phyloP scores from a whole-genome alignment of 768 basidiomycete genomes.

The Xerocomus potaroensis region DNA sequence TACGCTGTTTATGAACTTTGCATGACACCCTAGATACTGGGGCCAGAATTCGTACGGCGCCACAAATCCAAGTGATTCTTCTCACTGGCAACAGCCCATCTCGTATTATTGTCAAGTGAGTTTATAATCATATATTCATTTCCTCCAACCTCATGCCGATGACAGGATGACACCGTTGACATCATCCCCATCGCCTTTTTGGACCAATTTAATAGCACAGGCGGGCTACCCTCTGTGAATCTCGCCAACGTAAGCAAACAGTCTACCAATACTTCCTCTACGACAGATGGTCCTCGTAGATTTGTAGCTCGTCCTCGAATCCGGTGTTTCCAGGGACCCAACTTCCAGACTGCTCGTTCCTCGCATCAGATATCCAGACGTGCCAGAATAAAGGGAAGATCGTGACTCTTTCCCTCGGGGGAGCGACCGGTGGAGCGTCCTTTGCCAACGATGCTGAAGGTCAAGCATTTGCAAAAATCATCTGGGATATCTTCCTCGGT shows the following conservation, averaged over 20 bases:
- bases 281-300: conserved; percentile 33
- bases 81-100: conserved; percentile 31
- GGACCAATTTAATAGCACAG: conserved; percentile 53
- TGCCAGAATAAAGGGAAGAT: conserved; percentile 67
- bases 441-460: conserved; percentile 60
- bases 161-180: conserved; percentile 51
- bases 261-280: not conserved
- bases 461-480: conserved; percentile 53
- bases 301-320: conserved; percentile 55
- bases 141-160: not conserved
- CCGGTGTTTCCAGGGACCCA: conserved; percentile 57
- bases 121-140: not conserved
- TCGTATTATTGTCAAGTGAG: conserved; percentile 31
- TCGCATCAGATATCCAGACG: conserved; percentile 57
- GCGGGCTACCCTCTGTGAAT: conserved; percentile 56
- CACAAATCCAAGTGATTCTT: conserved; percentile 24
- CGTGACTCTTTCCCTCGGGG: conserved; percentile 58
- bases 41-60: conserved; percentile 39
- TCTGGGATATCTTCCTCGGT: conserved; percentile 70
- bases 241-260: conserved; percentile 47
- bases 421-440: conserved; percentile 57
- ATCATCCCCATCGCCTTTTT: conserved; percentile 61
- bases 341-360: conserved; percentile 57
- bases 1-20: not conserved
- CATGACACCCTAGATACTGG: conserved; percentile 28